Percentiles rank a stretch among this genome's conserved stretches.
These are phyloP conservation scores for Telopea speciosissima DNA, from an alignment of 177 flowering plant species.

Conservation along the genomic window DNA sequence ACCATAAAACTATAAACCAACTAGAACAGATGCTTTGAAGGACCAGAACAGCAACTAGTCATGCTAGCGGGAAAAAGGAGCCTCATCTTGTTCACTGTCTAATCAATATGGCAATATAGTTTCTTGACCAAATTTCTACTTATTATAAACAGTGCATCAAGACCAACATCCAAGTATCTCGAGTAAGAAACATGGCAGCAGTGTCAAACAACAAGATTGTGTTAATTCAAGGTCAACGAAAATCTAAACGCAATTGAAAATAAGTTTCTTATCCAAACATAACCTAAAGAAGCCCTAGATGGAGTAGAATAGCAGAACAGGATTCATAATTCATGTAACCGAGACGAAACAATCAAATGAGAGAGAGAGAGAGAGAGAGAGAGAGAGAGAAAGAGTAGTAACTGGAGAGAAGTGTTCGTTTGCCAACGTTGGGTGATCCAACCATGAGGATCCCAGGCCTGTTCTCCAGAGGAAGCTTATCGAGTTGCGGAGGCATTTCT, in stretches of 20 bases:
- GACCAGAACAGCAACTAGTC: neutral
- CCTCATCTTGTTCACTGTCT: neutral
- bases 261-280: too few relatives aligned
- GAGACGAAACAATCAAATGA: neutral
- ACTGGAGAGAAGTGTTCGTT: constrained; percentile 78
- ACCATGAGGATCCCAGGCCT: constrained; percentile 61
- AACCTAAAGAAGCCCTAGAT: too few relatives aligned
- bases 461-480: constrained; percentile 27
- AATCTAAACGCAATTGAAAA: too few relatives aligned
- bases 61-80: neutral
- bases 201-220: too few relatives aligned
- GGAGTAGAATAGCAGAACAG: too few relatives aligned
- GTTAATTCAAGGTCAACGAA: too few relatives aligned
- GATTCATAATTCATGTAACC: too few relatives aligned
- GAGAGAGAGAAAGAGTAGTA: constrained; percentile 19
- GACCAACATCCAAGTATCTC: neutral
- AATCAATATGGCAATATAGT: neutral
- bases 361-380: too few relatives aligned
- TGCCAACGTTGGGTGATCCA: constrained; percentile 76
- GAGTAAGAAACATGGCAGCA: too few relatives aligned
- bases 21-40: neutral
- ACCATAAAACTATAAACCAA: neutral
- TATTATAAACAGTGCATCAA: too few relatives aligned
- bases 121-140: too few relatives aligned
- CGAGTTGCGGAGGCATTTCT: constrained; percentile 10